Base-by-base conservation (phyloP, 1,284 basidiomycete species). In the Ustilago crameri region DNA sequence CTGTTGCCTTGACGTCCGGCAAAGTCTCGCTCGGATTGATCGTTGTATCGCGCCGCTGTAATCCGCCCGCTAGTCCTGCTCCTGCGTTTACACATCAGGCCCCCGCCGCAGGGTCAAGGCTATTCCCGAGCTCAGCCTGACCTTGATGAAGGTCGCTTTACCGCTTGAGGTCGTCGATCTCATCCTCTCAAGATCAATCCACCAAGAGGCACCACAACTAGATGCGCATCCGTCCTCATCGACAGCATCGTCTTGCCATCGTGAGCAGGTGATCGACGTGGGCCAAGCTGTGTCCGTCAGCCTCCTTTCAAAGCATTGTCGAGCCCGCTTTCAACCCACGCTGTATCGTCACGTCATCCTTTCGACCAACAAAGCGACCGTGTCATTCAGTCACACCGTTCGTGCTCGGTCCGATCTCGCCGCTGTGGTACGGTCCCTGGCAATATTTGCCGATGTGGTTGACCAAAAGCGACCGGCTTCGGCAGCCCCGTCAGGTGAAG, bases 91-190 rank as follows among this genome's bases (percentile, higher is more conserved):
- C 30, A 30, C 30, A 5, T 12, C 30, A 12, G 12, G 7, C 30
- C 30, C 7, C 12, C 30, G 12, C 30, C 14, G 35, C 12, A 37
- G 35, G 7, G n/a, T 9, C 17, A 5, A 14, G 35, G 15, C 26
- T 24, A 32, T 7, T 37, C n/a, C 22, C 27, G 12, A 17, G 27
- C 27, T 43, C 30, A 32, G 30, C 32, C n/a, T 34, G 14, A 12
- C 20, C 23, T 24, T 22, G 24, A 60, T 55, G 52, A 46, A 22
- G 48, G 45, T 22, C 10, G 34, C 35, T 50, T 40, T 70, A 37
- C 67, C 67, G 0, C 22, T 65, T 23, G 61, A 70, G 61, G 51
- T 70, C 47, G 54, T 70, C 18, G 67, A 70, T 49, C 52, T 70
- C 51, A 65, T 70, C 43, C 61, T 70, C 5, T 37, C n/a, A 3